Base-by-base conservation (phyloP, 2,329 filamentous ascomycete species). In the Leptoxyphium fumago region DNA sequence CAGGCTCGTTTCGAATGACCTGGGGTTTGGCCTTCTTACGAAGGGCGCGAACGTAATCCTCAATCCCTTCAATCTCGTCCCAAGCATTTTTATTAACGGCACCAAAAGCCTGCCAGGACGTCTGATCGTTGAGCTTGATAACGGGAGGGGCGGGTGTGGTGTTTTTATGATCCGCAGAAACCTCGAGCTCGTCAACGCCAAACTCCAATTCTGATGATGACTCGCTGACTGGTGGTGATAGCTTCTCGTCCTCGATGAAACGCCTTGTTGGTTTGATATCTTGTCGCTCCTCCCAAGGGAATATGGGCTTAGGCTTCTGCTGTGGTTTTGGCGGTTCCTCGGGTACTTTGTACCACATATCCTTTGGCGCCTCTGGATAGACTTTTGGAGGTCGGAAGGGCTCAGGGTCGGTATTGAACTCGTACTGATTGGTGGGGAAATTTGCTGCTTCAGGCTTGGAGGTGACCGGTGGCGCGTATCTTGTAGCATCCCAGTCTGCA, bases 21-120 rank as follows among this genome's bases (percentile, higher is more conserved):
- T 38, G 49, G 17, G 49, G 49, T 49, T 67, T 69, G 43, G 61
- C 70, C 47, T 69, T 71, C 45, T 71, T 73, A 56, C 76, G 72
- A 45, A 94, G 69, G 43, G 77, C 73, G 50, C 84, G 83, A 44
- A 96, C 84, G 59, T 95, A 98, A 50, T 77, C 75, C 55, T 85
- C 80, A 54, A 98, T 98, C 51, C 85, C 82, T 10, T 84, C 84
- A 43, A 93, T 75, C 43, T 85, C 84, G 56, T 98, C 91, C 91
- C 91, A 98, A 13, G 86, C 88, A 62, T 96, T 98, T 43, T 51
- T 57, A 42, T 71, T 76, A 40, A 78, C 74, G n/a, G 77, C 70
- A 32, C 48, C 52, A 60, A 82, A 94, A 40, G 72, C 72, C 49
- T 77, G 74, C 84, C 84, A 94, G 15, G 78, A 73, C 55, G 80